phyloP scores from a whole-genome alignment of 345 rosid species.

The Cochlearia excelsa region DNA sequence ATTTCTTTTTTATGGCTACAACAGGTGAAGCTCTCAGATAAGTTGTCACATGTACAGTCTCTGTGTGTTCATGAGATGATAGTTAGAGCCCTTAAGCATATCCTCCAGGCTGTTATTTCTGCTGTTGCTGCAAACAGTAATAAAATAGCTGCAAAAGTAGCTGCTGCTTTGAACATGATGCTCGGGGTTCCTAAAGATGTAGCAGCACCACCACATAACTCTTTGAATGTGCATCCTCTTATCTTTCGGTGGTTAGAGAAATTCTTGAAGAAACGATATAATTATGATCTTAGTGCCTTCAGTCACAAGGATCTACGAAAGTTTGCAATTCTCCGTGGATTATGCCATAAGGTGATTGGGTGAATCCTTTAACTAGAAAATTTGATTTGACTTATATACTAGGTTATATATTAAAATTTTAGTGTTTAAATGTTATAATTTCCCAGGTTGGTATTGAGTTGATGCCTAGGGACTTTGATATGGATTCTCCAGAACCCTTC shows the following conservation, averaged over 20 bases:
- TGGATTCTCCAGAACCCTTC: slow-evolving; percentile 92
- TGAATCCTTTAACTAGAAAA: slow-evolving; percentile 11
- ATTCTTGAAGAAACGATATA: slow-evolving; percentile 86
- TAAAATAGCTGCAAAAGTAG: slow-evolving; percentile 64
- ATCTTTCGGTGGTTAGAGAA: slow-evolving; percentile 88
- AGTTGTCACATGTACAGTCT: slow-evolving; percentile 91
- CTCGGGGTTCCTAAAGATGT: slow-evolving; percentile 66
- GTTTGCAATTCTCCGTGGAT: slow-evolving; percentile 84
- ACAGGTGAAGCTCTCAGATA: slow-evolving; percentile 94
- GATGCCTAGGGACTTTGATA: slow-evolving; percentile 93
- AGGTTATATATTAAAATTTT: slow-evolving; percentile 3
- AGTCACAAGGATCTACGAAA: slow-evolving; percentile 84
- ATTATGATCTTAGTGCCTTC: slow-evolving; percentile 74
- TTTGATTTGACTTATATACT: background rate
- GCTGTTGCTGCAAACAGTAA: slow-evolving; percentile 51
- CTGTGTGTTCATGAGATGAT: slow-evolving; percentile 98
- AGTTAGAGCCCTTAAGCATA: slow-evolving; percentile 88
- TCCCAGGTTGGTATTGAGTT: slow-evolving; percentile 90
- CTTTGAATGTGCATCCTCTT: slow-evolving; percentile 58
- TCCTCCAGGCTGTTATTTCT: slow-evolving; percentile 88
- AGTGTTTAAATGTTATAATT: slow-evolving; percentile 14
- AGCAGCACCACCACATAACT: slow-evolving; percentile 40
- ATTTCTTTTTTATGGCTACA: slow-evolving; percentile 29
- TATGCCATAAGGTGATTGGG: slow-evolving; percentile 84
- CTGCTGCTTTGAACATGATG: slow-evolving; percentile 89